phyloP scores from a whole-genome alignment of 2,329 filamentous ascomycete species.

The Gliomastix tumulicola region DNA sequence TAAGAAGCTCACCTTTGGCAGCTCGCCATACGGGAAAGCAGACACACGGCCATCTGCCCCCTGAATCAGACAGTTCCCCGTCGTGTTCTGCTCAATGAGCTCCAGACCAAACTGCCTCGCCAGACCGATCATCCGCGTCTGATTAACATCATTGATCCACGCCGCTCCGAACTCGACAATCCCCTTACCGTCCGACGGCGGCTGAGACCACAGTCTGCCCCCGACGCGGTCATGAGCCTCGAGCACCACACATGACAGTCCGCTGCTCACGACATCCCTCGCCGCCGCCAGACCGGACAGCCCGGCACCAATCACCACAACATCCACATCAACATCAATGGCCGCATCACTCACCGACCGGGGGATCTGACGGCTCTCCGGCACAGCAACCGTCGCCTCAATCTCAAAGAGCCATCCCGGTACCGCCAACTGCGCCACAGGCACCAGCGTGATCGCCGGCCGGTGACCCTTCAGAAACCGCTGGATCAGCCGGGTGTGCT shows the following conservation, averaged over 20 bases:
- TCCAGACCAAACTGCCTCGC: constrained; percentile 30
- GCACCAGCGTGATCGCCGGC: constrained; percentile 32
- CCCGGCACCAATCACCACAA: constrained; percentile 37
- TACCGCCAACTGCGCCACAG: constrained; percentile 28
- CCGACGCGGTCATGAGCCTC: constrained; percentile 43
- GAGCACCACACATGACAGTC: constrained; percentile 32
- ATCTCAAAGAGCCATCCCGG: constrained; percentile 33
- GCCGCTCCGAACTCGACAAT: constrained; percentile 46
- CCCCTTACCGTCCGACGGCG: constrained; percentile 21
- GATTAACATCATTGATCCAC: constrained; percentile 53
- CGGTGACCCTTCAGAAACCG: constrained; percentile 28
- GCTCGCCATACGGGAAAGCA: constrained; percentile 12
- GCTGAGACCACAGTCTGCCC: constrained; percentile 39
- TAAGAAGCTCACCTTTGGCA: constrained; percentile 10
- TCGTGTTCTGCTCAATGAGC: constrained; percentile 36
- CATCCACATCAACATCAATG: constrained; percentile 8
- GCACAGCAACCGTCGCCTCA: constrained; percentile 25
- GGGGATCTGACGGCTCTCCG: constrained; percentile 4
- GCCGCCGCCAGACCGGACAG: constrained; percentile 29
- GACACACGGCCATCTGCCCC: constrained; percentile 21
- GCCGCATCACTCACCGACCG: background rate
- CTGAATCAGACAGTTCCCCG: constrained; percentile 34
- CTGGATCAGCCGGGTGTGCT: constrained; percentile 27
- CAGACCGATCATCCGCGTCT: constrained; percentile 32
- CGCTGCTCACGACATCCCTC: constrained; percentile 20